phyloP scores from a whole-genome alignment of 495 filamentous ascomycete genomes.

The Xylaria telfairii region DNA sequence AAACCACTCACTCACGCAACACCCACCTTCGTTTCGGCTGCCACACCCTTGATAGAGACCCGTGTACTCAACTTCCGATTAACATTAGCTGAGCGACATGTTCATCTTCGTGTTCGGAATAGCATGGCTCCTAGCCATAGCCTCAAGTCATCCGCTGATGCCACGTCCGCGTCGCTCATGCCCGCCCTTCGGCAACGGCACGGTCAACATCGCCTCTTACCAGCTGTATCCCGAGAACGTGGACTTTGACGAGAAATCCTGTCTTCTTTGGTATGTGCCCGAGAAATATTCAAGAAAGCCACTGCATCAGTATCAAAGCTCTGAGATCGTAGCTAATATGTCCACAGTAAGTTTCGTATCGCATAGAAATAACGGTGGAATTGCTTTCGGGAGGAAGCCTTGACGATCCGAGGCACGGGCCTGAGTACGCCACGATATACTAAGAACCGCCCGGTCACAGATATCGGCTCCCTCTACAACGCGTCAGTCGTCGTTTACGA shows the following conservation, averaged over 20 bases:
- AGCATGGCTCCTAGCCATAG: conserved; percentile 11
- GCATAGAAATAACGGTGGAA: too few species aligned
- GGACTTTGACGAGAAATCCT: conserved; percentile 41
- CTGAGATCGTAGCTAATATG: not conserved
- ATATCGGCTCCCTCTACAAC: conserved; percentile 31
- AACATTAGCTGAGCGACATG: not conserved
- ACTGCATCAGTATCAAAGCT: conserved; percentile 22
- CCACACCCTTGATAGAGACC: not conserved
- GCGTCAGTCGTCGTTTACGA: conserved; percentile 42
- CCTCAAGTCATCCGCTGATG: conserved; percentile 18
- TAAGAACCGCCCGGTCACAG: not conserved
- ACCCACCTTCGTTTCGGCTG: not conserved
- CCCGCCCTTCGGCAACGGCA: conserved; percentile 38
- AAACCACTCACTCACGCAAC: not conserved
- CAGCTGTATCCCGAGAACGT: conserved; percentile 47
- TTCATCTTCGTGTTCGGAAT: conserved; percentile 16
- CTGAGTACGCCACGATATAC: not conserved
- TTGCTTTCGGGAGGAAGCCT: too few species aligned
- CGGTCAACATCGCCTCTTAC: conserved; percentile 40
- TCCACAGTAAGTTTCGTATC: conserved; percentile 1
- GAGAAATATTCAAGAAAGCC: conserved; percentile 4
- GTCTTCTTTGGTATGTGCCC: conserved; percentile 32
- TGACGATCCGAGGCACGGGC: not conserved
- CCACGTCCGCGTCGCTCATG: conserved; percentile 25
- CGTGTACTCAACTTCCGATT: not conserved